phyloP scores from a whole-genome alignment of 129 eudicot species.

The Flaveria brownii region DNA sequence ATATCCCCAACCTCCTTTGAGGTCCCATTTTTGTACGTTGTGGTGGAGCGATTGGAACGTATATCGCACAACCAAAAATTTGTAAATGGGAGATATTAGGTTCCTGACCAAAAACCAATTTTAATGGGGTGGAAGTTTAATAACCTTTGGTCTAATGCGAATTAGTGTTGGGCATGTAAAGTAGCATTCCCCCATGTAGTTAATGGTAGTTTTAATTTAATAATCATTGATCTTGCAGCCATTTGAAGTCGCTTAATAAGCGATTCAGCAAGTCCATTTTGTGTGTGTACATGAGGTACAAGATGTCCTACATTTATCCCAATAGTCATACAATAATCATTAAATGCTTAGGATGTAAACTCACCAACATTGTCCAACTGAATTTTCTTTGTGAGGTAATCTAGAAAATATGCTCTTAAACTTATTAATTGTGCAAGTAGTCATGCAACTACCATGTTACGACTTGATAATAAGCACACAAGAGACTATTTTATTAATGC shows the following conservation, averaged over 20 bases:
- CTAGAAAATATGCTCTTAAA: not conserved
- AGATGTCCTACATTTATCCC: not conserved
- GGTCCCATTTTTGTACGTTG: too few species aligned
- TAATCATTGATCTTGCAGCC: not conserved
- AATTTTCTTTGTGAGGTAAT: not conserved
- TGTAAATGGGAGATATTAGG: too few species aligned
- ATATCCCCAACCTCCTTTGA: too few species aligned
- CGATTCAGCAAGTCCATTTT: not conserved
- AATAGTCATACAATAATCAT: not conserved
- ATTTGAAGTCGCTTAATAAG: not conserved
- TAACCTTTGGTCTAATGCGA: not conserved
- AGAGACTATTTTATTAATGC: not conserved
- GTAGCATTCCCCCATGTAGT: not conserved
- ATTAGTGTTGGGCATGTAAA: not conserved
- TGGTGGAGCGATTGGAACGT: too few species aligned
- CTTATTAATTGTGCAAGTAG: not conserved
- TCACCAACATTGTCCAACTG: too few species aligned
- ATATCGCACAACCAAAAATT: too few species aligned
- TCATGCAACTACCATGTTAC: not conserved
- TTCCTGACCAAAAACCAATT: not conserved
- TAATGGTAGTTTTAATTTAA: not conserved
- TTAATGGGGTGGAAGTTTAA: not conserved
- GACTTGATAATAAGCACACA: not conserved
- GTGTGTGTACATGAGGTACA: not conserved
- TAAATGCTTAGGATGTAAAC: not conserved